Evolutionary conservation across 2,329 filamentous ascomycete genomes (phyloP).

Genomic region (Harringtonia aguacate): DNA sequence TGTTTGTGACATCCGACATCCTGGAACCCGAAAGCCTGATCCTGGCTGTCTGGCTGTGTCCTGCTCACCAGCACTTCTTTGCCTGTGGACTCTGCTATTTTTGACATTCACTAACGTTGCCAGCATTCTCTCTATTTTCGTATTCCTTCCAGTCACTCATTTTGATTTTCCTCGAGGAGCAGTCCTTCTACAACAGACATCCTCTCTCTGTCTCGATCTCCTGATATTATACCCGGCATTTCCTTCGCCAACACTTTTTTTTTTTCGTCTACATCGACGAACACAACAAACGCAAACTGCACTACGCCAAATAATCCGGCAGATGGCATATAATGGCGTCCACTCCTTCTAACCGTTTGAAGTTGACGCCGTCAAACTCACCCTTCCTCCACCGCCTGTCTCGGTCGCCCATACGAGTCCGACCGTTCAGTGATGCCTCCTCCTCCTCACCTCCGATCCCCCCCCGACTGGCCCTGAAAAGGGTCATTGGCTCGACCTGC

Average conservation of each 20-base stretch:
- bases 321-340: slow-evolving; percentile 49
- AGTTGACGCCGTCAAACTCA: slow-evolving; percentile 67
- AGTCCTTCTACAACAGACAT: too few species aligned
- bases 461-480: slow-evolving; percentile 59
- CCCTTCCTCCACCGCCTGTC: slow-evolving; percentile 53
- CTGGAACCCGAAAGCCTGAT: too few species aligned
- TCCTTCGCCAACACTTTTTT: background rate
- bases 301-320: slow-evolving; percentile 13
- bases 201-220: background rate
- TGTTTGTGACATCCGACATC: too few species aligned
- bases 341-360: slow-evolving; percentile 51
- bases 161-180: slow-evolving; percentile 1
- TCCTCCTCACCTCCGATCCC: slow-evolving; percentile 20
- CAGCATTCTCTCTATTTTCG: background rate
- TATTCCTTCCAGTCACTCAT: background rate
- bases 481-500: slow-evolving; percentile 87
- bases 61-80: too few species aligned
- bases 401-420: slow-evolving; percentile 50
- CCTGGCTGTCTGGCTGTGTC: too few species aligned
- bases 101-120: too few species aligned
- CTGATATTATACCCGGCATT: too few species aligned
- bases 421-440: slow-evolving; percentile 29
- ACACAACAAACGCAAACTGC: background rate
- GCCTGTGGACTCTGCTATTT: too few species aligned
- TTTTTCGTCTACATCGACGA: background rate